Base-by-base conservation (phyloP, 208 protist genomes). In the Strigomonas oncopelti region DNA sequence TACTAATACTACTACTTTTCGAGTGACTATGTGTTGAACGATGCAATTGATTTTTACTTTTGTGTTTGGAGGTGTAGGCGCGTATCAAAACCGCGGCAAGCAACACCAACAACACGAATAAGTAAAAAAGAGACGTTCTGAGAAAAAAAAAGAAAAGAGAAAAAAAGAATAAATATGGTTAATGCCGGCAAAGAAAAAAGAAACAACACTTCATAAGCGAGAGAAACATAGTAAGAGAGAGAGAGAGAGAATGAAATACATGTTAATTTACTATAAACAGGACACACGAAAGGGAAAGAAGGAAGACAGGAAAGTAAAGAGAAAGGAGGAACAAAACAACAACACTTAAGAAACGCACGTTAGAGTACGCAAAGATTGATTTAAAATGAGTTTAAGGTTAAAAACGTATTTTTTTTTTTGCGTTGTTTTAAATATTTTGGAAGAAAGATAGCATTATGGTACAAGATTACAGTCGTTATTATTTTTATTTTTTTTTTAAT, bases 231-330 rank as follows among this genome's bases (percentile, higher is more conserved):
- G 34, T 42, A 42, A 42, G 34, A 42, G 34, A 11, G 34, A 42
- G 11, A 42, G 46, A 52, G 46, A 52, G 16, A 52, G 46, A 48
- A 48, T 5, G 45, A 54, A 11, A 53, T 4, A 42, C 4, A 42
- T 42, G 34, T 14, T 11, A 42, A 11, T 42, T 4, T 42, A n/a
- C n/a, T n/a, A n/a, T n/a, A n/a, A n/a, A n/a, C n/a, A n/a, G n/a
- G n/a, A n/a, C 34, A 42, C 4, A 4, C 11, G 34, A 4, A 42
- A 42, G 4, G 4, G 7, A 42, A 42, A 42, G 34, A 42, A 42
- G 34, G 34, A 22, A 34, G 7, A 59, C 11, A 53, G 61, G 1
- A 61, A 69, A 69, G 16, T 54, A 31, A 28, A 63, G 52, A 56
- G 4, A 22, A 63, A 48, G 3, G 16, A 51, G 9, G 2, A 63